Conservation (phyloP, 1,284 basidiomycete species). For the Cutaneotrichosporon curvatum region DNA sequence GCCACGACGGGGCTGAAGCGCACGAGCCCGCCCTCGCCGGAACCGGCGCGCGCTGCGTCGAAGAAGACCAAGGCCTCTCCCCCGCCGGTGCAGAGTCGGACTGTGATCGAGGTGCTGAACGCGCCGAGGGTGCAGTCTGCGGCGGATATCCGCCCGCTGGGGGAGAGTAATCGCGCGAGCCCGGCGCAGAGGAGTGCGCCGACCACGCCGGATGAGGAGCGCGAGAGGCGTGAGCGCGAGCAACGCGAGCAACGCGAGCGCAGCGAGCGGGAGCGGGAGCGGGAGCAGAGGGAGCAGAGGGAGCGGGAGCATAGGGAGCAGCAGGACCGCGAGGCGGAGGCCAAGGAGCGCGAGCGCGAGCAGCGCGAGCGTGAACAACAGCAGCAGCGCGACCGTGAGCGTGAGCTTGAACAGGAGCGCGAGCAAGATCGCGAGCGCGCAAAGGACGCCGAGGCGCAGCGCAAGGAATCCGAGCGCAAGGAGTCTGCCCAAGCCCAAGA, state of each 20-base stretch:
- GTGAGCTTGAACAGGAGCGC: background rate
- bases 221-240: background rate
- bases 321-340: background rate
- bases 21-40: conserved; percentile 26
- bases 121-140: conserved; percentile 20
- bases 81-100: conserved; percentile 11
- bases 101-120: conserved; percentile 41
- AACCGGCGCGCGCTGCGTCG: conserved; percentile 11
- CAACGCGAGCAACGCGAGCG: background rate
- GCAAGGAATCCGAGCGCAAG: background rate
- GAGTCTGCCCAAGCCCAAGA: no score
- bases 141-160: no score
- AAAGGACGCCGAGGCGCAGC: background rate
- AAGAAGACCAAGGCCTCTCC: conserved; percentile 28
- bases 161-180: no score
- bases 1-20: conserved; percentile 23
- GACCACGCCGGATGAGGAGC: conserved; percentile 1
- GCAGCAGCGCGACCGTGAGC: background rate
- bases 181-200: conserved; percentile 1
- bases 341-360: background rate
- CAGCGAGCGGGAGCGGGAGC: background rate
- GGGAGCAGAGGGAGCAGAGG: background rate
- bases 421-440: background rate
- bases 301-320: background rate
- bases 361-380: conserved; percentile 1